Percentiles rank a stretch among this genome's conserved stretches.
These are phyloP conservation scores for Glycine soja DNA, from an alignment of 306 rosid genomes.

Conservation along the genomic window DNA sequence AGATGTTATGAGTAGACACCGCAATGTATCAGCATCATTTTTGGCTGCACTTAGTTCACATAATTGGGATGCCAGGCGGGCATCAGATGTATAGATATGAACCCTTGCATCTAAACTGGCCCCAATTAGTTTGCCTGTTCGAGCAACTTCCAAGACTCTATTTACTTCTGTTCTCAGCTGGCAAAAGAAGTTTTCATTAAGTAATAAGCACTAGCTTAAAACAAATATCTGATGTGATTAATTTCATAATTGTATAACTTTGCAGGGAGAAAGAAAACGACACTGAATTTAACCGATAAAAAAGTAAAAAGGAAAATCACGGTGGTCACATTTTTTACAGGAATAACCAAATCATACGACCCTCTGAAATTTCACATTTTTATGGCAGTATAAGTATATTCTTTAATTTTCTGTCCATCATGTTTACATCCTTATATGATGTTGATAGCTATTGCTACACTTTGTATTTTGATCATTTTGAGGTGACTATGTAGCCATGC, in stretches of 20 bases:
- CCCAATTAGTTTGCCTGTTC: conserved; percentile 80
- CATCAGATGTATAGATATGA: conserved; percentile 67
- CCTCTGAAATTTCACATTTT: conserved; percentile 2
- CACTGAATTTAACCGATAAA: neutral
- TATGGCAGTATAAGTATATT: neutral
- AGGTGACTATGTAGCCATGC: neutral
- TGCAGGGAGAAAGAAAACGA: conserved; percentile 1
- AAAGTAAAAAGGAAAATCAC: neutral
- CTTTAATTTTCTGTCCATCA: neutral
- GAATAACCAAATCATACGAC: neutral
- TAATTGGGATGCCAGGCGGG: conserved; percentile 67
- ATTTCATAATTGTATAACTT: neutral
- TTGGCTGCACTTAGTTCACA: conserved; percentile 65
- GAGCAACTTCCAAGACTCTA: conserved; percentile 85
- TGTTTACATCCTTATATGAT: neutral
- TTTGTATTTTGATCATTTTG: neutral
- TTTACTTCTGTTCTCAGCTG: conserved; percentile 98
- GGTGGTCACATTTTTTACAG: neutral
- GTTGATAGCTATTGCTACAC: conserved; percentile 26
- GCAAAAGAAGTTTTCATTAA: conserved; percentile 45
- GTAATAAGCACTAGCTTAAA: conserved; percentile 27
- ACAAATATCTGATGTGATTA: conserved; percentile 10
- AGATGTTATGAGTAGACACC: conserved; percentile 81
- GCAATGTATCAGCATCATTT: conserved; percentile 77
- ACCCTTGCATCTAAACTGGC: conserved; percentile 96